Evolutionary conservation across 352 stramenopile species (phyloP).

Genomic region (Peronospora farinosa): DNA sequence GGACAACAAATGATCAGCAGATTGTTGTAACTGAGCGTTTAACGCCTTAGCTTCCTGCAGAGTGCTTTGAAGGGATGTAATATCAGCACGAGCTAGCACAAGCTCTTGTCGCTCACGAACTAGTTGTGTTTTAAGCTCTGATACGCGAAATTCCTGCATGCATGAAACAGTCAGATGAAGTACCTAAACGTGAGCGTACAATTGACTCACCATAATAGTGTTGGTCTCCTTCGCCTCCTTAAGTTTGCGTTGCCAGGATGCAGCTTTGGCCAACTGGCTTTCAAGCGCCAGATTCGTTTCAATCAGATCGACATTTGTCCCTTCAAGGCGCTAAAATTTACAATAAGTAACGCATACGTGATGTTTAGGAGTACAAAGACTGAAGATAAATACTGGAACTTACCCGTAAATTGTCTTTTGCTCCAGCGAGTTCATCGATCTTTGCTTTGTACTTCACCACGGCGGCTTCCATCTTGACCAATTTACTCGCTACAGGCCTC

Average conservation of each 20-base stretch:
- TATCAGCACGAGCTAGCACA: conserved; percentile 16
- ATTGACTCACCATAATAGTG: conserved; percentile 46
- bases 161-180: conserved; percentile 2
- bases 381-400: background rate
- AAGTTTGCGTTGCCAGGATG: conserved; percentile 53
- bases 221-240: conserved; percentile 60
- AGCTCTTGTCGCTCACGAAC: conserved; percentile 31
- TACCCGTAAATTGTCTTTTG: conserved; percentile 54
- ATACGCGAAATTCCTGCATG: conserved; percentile 54
- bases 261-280: conserved; percentile 37
- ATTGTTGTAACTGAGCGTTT: conserved; percentile 50
- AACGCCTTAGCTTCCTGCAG: conserved; percentile 37
- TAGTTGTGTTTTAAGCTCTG: conserved; percentile 44
- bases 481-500: conserved; percentile 40
- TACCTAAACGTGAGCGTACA: too few species aligned
- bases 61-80: conserved; percentile 26
- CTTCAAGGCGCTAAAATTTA: conserved; percentile 40
- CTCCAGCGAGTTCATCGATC: conserved; percentile 48
- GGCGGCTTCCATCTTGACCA: conserved; percentile 38
- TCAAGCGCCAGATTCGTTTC: conserved; percentile 55
- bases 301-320: conserved; percentile 47
- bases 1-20: conserved; percentile 20
- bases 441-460: conserved; percentile 67
- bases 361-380: background rate
- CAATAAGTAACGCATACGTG: background rate